These are phyloP conservation scores for Mycena metata DNA, from an alignment of 768 basidiomycete species.

Conservation along the genomic window DNA sequence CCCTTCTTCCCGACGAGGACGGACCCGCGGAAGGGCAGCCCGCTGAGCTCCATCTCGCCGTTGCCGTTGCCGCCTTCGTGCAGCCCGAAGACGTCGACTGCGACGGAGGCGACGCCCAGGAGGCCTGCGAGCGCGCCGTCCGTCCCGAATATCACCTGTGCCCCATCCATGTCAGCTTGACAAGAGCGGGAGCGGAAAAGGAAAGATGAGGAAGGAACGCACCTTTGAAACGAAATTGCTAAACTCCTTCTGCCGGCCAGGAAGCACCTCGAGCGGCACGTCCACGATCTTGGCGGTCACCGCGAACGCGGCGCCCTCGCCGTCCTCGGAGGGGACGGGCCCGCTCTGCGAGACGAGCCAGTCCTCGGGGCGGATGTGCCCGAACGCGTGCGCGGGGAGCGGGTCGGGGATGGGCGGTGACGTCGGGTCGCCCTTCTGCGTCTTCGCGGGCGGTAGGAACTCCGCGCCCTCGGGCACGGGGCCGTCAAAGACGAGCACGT, in stretches of 20 bases:
- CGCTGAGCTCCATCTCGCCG: slow-evolving; percentile 69
- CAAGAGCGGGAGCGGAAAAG: too few species aligned
- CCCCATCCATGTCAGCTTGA: slow-evolving; percentile 17
- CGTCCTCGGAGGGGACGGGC: slow-evolving; percentile 57
- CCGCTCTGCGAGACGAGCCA: slow-evolving; percentile 70
- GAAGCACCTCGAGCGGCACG: slow-evolving; percentile 82
- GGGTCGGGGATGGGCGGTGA: slow-evolving; percentile 73
- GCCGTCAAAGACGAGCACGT: slow-evolving; percentile 85
- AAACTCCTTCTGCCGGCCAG: slow-evolving; percentile 83
- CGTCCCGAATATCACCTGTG: slow-evolving; percentile 76
- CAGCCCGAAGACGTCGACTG: slow-evolving; percentile 70
- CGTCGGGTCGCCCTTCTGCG: slow-evolving; percentile 49
- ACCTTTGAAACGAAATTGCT: slow-evolving; percentile 85
- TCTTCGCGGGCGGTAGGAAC: slow-evolving; percentile 16
- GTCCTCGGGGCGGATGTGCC: slow-evolving; percentile 75
- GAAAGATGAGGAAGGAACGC: slow-evolving; percentile 3
- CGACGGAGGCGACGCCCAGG: slow-evolving; percentile 72
- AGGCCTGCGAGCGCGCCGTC: slow-evolving; percentile 80
- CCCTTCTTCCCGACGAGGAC: slow-evolving; percentile 75
- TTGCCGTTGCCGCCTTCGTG: slow-evolving; percentile 46
- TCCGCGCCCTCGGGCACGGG: slow-evolving; percentile 58
- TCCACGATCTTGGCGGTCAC: slow-evolving; percentile 78
- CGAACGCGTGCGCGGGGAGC: slow-evolving; percentile 80
- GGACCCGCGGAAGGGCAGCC: slow-evolving; percentile 76
- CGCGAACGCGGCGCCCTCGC: slow-evolving; percentile 66